A percentile compares a stretch with the other conserved stretches of the same genome.
phyloP scores from a whole-genome alignment of 1,284 basidiomycete species.

The Microstroma glucosiphilum region DNA sequence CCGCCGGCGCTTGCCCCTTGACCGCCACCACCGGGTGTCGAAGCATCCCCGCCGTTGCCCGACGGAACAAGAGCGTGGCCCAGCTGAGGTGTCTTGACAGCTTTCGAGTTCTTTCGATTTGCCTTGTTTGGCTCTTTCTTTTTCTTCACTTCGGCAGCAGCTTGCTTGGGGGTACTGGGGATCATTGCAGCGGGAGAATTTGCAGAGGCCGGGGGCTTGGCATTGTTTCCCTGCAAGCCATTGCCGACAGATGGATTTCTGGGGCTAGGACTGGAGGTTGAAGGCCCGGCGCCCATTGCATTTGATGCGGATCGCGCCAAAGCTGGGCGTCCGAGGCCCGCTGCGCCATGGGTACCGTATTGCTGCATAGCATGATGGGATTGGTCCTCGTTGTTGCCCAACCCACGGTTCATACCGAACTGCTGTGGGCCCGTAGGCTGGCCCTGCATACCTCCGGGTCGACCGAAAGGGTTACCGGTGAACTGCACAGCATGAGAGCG shows the following conservation, averaged over 20 bases:
- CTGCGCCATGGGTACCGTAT: too few relatives aligned
- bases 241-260: too few relatives aligned
- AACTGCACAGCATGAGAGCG: too few relatives aligned
- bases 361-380: too few relatives aligned
- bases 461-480: too few relatives aligned
- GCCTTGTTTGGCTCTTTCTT: neutral
- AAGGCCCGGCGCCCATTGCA: neutral
- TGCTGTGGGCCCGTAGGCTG: too few relatives aligned
- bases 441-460: too few relatives aligned
- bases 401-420: too few relatives aligned
- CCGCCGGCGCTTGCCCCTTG: neutral
- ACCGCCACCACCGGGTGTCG: neutral
- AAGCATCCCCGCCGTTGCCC: neutral
- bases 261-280: too few relatives aligned
- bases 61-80: neutral
- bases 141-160: constrained; percentile 2
- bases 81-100: constrained; percentile 2
- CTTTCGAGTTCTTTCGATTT: constrained; percentile 1
- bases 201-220: neutral
- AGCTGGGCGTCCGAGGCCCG: too few relatives aligned
- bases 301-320: too few relatives aligned
- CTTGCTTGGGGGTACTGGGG: constrained; percentile 5
- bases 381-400: too few relatives aligned
- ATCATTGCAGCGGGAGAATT: neutral
- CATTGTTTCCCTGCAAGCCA: neutral